These are phyloP conservation scores for Deuterostichococcus epilithicus DNA, from an alignment of 139 green algal species.

Conservation along the genomic window DNA sequence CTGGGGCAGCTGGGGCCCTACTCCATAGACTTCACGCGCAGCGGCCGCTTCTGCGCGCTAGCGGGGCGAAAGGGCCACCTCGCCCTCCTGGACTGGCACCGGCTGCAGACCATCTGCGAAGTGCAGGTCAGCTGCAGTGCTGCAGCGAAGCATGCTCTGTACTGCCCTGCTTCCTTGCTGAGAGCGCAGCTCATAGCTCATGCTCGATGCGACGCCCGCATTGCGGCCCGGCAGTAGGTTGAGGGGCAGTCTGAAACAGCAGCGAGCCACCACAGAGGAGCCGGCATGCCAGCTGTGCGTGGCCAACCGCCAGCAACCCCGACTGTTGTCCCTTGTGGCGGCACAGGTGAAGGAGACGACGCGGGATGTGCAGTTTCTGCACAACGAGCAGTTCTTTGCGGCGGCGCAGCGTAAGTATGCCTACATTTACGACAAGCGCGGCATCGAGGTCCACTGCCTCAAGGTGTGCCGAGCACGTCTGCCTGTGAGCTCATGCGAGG, in stretches of 20 bases:
- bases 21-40: conserved; percentile 70
- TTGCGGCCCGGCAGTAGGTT: no score
- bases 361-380: conserved; percentile 84
- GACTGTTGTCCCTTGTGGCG: no score
- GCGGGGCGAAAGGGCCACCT: conserved; percentile 87
- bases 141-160: not conserved
- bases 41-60: conserved; percentile 78
- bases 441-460: conserved; percentile 95
- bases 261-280: no score
- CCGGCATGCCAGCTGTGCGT: no score
- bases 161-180: not conserved
- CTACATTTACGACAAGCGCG: conserved; percentile 98
- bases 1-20: conserved; percentile 82
- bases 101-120: conserved; percentile 69
- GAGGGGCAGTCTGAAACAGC: no score
- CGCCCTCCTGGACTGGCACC: conserved; percentile 88
- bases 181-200: not conserved
- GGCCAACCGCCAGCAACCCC: no score
- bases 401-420: conserved; percentile 90
- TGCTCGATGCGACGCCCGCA: no score
- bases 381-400: conserved; percentile 97
- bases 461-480: conserved; percentile 41
- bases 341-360: conserved; percentile 83
- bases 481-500: no score
- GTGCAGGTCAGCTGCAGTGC: conserved; percentile 64